Evolutionary conservation across 371 early-diverging fungal genomes (phyloP).

Genomic region (Coemansia sp.): DNA sequence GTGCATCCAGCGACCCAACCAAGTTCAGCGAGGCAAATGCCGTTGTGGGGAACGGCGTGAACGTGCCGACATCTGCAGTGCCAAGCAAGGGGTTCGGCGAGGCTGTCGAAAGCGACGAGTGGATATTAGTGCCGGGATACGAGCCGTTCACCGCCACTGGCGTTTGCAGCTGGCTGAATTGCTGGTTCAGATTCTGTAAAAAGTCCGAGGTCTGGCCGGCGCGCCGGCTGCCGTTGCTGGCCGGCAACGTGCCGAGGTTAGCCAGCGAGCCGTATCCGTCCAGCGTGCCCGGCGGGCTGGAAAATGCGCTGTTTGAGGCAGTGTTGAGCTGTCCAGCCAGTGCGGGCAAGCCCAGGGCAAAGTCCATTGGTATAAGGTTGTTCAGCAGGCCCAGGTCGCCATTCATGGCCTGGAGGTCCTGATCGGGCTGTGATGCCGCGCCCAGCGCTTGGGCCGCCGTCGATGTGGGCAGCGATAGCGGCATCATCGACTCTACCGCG

Average conservation of each 20-base stretch:
- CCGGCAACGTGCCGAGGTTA: conserved; percentile 1
- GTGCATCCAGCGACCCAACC: conserved; percentile 32
- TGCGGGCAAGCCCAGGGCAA: conserved; percentile 43
- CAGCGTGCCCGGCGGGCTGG: conserved; percentile 8
- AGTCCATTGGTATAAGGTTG: conserved; percentile 44
- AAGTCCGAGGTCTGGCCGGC: conserved; percentile 22
- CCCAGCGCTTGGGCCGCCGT: conserved; percentile 1
- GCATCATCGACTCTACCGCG: not conserved
- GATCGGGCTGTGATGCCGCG: conserved; percentile 2
- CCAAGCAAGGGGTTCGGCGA: conserved; percentile 36
- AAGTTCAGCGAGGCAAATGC: conserved; percentile 47
- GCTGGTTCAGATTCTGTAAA: conserved; percentile 36
- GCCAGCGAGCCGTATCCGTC: conserved; percentile 8
- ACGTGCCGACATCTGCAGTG: conserved; percentile 18
- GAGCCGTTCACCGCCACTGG: conserved; percentile 2
- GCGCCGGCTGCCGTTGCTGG: not conserved
- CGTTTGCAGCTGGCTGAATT: conserved; percentile 17
- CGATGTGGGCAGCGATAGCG: conserved; percentile 16
- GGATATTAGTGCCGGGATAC: conserved; percentile 12
- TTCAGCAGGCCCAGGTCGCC: not conserved
- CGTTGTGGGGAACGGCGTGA: conserved; percentile 32
- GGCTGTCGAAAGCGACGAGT: conserved; percentile 20
- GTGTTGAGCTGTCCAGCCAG: conserved; percentile 9
- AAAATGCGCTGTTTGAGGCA: conserved; percentile 1
- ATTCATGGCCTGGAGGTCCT: conserved; percentile 4